Base-by-base conservation (phyloP, 257 asterid species). In the Striga asiatica region DNA sequence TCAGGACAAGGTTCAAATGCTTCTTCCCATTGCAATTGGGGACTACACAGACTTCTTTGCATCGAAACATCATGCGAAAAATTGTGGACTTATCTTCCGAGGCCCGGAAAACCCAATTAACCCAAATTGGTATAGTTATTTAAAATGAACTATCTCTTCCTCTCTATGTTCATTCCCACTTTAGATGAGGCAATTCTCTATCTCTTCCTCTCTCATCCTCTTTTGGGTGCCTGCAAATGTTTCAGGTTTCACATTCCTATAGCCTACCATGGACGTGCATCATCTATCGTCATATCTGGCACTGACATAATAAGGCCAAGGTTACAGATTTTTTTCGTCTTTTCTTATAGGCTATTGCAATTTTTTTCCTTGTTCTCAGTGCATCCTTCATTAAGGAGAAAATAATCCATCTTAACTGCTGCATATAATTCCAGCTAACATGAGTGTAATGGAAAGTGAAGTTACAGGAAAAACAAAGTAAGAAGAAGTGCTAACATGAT, bases 181-280 rank as follows among this genome's bases (percentile, higher is more conserved):
- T n/a, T n/a, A n/a, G n/a, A n/a, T n/a, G n/a, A n/a, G n/a, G n/a
- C n/a, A n/a, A n/a, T n/a, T n/a, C n/a, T n/a, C n/a, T n/a, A n/a
- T n/a, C n/a, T n/a, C n/a, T n/a, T 6, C 2, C 25, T 72, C 24
- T 56, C 54, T 32, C 31, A 6, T 49, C 28, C 7, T n/a, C 17
- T 24, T 56, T 41, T 28, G 14, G 0, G 23, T 51, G 60, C 54
- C 56, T 67, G 60, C 52, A 62, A 55, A 13, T 16, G 10, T 59
- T 66, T 56, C 89, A 91, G 96, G 98, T 91, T 75, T 77, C 87
- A 84, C 73, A 74, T 91, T 78, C 98, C 98, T 59, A 86, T 84
- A 60, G 98, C 95, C 39, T 91, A 91, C 75, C 98, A 91, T 75
- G 98, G 98, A 54, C 87, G 98, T 68, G 96, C 96, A 48, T 91